Conservation (phyloP, 2,329 filamentous ascomycete species). For the Clarireedia monteithiana region DNA sequence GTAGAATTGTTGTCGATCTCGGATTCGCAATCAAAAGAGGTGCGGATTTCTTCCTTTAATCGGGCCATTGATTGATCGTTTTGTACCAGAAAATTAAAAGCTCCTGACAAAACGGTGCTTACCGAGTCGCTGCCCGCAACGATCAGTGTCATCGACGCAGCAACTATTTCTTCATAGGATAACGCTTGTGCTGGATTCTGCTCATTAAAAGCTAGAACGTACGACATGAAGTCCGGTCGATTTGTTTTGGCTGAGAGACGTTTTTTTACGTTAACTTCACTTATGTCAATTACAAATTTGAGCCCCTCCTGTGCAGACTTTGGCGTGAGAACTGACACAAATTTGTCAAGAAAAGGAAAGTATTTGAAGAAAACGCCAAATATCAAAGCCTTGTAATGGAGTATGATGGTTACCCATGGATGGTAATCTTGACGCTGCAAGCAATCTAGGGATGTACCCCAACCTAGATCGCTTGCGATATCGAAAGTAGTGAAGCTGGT, state of each 20-base stretch:
- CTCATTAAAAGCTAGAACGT: slow-evolving; percentile 13
- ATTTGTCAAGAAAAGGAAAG: slow-evolving; percentile 9
- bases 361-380: slow-evolving; percentile 14
- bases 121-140: slow-evolving; percentile 11
- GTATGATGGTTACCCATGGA: slow-evolving; percentile 19
- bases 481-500: slow-evolving; percentile 32
- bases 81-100: slow-evolving; percentile 19
- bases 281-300: slow-evolving; percentile 16
- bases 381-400: slow-evolving; percentile 17
- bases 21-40: slow-evolving; percentile 28
- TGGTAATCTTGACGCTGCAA: slow-evolving; percentile 24
- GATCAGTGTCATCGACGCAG: slow-evolving; percentile 2
- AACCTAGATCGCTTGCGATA: slow-evolving; percentile 35
- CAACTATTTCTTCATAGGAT: slow-evolving; percentile 6
- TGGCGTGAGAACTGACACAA: slow-evolving; percentile 7
- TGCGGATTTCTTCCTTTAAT: slow-evolving; percentile 34
- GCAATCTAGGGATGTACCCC: slow-evolving; percentile 33
- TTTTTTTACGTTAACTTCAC: slow-evolving; percentile 11
- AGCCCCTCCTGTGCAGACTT: slow-evolving; percentile 7
- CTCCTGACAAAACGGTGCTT: slow-evolving; percentile 12
- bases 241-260: slow-evolving; percentile 14
- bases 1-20: slow-evolving; percentile 25
- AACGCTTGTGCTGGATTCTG: slow-evolving; percentile 15
- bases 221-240: slow-evolving; percentile 31
- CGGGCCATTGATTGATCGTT: slow-evolving; percentile 28